phyloP scores from a whole-genome alignment of 163 green algal species.

The Chloromonas sp. region DNA sequence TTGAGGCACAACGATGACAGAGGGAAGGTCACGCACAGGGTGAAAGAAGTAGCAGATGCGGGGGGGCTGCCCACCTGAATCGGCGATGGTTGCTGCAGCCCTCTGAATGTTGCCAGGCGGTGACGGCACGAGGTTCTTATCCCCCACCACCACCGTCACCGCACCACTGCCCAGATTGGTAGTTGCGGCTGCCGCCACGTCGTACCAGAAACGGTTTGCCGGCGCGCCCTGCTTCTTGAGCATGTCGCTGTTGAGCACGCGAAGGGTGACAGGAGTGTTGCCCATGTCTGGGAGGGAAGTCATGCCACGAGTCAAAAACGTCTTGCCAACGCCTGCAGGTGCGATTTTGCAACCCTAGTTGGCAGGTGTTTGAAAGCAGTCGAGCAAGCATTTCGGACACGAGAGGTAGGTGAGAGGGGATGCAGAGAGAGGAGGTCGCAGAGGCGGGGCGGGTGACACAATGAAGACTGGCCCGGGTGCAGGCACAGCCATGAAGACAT shows the following conservation, averaged over 20 bases:
- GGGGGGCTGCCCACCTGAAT: constrained; percentile 9
- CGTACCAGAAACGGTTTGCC: neutral
- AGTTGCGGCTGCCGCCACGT: constrained; percentile 19
- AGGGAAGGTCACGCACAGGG: no score
- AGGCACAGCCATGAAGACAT: no score
- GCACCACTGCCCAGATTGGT: constrained; percentile 18
- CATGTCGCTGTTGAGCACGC: neutral
- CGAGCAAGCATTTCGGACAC: no score
- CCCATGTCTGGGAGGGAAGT: neutral
- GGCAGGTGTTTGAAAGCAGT: no score
- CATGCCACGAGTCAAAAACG: neutral
- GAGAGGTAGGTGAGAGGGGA: no score
- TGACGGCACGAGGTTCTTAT: constrained; percentile 48
- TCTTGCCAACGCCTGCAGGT: neutral
- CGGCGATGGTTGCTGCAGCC: constrained; percentile 14
- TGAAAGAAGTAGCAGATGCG: no score
- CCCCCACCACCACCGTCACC: constrained; percentile 32
- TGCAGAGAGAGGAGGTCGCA: no score
- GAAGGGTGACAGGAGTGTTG: neutral
- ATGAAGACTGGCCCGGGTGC: no score
- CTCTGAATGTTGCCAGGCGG: constrained; percentile 25
- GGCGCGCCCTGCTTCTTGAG: neutral
- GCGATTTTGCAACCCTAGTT: no score
- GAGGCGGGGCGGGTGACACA: no score
- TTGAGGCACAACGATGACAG: no score